These are phyloP conservation scores for Pleurotus ostreatus DNA, from an alignment of 768 basidiomycete genomes.

Conservation along the genomic window DNA sequence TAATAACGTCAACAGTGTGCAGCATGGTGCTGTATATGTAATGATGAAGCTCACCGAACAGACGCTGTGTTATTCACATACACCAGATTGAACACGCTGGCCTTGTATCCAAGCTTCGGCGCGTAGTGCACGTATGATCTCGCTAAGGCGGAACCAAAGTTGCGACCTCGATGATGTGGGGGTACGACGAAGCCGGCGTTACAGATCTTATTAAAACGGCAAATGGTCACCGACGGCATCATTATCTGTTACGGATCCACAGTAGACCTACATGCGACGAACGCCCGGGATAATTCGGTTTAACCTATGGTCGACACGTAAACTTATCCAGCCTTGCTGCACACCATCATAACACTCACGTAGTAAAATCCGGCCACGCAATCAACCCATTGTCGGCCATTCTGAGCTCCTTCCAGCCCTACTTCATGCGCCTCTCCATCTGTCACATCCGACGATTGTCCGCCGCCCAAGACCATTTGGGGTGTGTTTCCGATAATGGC, in stretches of 20 bases:
- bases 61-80: slow-evolving; percentile 82
- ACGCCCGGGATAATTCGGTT: slow-evolving; percentile 87
- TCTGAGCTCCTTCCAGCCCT: slow-evolving; percentile 40
- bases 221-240: not conserved
- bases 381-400: slow-evolving; percentile 57
- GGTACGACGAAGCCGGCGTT: slow-evolving; percentile 89
- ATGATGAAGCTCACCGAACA: slow-evolving; percentile 41
- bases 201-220: slow-evolving; percentile 52
- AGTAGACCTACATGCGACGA: slow-evolving; percentile 72
- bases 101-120: slow-evolving; percentile 71
- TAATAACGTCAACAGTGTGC: not conserved
- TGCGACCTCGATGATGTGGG: slow-evolving; percentile 52
- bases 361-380: slow-evolving; percentile 79
- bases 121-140: slow-evolving; percentile 79
- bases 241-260: not conserved
- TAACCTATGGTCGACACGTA: slow-evolving; percentile 42
- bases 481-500: slow-evolving; percentile 38
- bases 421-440: slow-evolving; percentile 18
- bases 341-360: slow-evolving; percentile 36
- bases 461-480: slow-evolving; percentile 12
- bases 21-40: slow-evolving; percentile 1
- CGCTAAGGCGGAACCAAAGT: slow-evolving; percentile 70
- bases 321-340: not conserved
- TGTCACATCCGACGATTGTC: slow-evolving; percentile 16
- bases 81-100: slow-evolving; percentile 88